Percentiles rank a stretch among this genome's conserved stretches.
These are phyloP conservation scores for Clavispora vitiphila DNA, from an alignment of 805 yeast genomes.

Conservation along the genomic window DNA sequence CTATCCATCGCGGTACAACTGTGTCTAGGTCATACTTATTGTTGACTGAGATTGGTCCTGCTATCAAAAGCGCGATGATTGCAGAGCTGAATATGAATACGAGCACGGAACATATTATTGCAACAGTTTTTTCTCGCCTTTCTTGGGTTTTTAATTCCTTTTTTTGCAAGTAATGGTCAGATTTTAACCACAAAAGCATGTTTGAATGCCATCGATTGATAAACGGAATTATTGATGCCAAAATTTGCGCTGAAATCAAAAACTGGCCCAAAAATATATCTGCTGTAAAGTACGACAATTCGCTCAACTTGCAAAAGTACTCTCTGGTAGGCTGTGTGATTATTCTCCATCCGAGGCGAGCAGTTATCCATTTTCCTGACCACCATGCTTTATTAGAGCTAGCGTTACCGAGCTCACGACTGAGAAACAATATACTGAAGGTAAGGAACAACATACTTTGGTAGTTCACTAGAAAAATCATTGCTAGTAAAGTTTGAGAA, in stretches of 20 bases:
- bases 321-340: slow-evolving; percentile 64
- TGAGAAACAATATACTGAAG: slow-evolving; percentile 45
- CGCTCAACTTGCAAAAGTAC: slow-evolving; percentile 56
- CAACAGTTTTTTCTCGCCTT: slow-evolving; percentile 32
- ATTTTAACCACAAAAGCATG: slow-evolving; percentile 64
- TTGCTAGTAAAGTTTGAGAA: slow-evolving; percentile 54
- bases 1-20: neutral
- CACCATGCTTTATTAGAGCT: slow-evolving; percentile 54
- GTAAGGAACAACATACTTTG: slow-evolving; percentile 56
- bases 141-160: slow-evolving; percentile 36
- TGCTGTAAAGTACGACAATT: slow-evolving; percentile 61
- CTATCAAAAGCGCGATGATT: slow-evolving; percentile 27
- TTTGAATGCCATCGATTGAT: slow-evolving; percentile 64
- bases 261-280: slow-evolving; percentile 60
- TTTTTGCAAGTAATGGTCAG: slow-evolving; percentile 46
- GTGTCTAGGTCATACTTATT: neutral
- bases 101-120: slow-evolving; percentile 28
- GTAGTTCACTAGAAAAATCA: slow-evolving; percentile 49
- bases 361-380: slow-evolving; percentile 67
- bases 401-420: slow-evolving; percentile 60
- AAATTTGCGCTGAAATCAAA: slow-evolving; percentile 53
- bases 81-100: slow-evolving; percentile 28
- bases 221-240: slow-evolving; percentile 57
- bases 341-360: slow-evolving; percentile 58
- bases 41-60: slow-evolving; percentile 28